A percentile compares a stretch with the other conserved stretches of the same genome.
phyloP scores from a whole-genome alignment of 2,329 filamentous ascomycete species.

The Ilyonectria sp. region DNA sequence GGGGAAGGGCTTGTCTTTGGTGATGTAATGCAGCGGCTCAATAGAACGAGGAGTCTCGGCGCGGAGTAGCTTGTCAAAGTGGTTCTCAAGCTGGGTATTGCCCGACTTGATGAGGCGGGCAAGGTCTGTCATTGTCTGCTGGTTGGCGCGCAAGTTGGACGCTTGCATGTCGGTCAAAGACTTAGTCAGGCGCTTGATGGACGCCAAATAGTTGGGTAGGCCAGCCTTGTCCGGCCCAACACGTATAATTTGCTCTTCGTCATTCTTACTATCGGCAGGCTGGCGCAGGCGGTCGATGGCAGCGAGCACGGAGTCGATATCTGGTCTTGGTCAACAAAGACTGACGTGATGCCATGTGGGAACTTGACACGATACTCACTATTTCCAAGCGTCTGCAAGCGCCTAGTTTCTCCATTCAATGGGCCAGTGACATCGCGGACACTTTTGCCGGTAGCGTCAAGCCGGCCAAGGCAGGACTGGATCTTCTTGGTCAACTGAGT shows the following conservation, averaged over 20 bases:
- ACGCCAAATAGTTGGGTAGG: slow-evolving; percentile 87
- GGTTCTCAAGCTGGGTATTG: slow-evolving; percentile 85
- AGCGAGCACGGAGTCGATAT: slow-evolving; percentile 87
- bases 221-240: slow-evolving; percentile 88
- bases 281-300: slow-evolving; percentile 92
- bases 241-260: slow-evolving; percentile 92
- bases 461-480: slow-evolving; percentile 84
- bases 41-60: slow-evolving; percentile 84
- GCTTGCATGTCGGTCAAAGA: slow-evolving; percentile 88
- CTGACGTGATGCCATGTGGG: neutral
- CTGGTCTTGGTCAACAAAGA: slow-evolving; percentile 57
- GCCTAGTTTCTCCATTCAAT: slow-evolving; percentile 92
- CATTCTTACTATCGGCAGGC: slow-evolving; percentile 92
- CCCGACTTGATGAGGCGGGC: slow-evolving; percentile 83
- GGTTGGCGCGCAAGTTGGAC: slow-evolving; percentile 93
- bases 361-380: slow-evolving; percentile 63
- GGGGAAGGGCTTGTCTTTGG: slow-evolving; percentile 90
- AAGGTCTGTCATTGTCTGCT: slow-evolving; percentile 88
- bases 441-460: slow-evolving; percentile 91
- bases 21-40: slow-evolving; percentile 93
- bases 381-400: slow-evolving; percentile 86
- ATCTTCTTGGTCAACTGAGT: slow-evolving; percentile 96
- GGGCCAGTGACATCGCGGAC: slow-evolving; percentile 94
- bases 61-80: slow-evolving; percentile 83
- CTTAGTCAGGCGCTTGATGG: slow-evolving; percentile 89